phyloP scores from a whole-genome alignment of 2,329 filamentous ascomycete species.

The Neonectria sp. region DNA sequence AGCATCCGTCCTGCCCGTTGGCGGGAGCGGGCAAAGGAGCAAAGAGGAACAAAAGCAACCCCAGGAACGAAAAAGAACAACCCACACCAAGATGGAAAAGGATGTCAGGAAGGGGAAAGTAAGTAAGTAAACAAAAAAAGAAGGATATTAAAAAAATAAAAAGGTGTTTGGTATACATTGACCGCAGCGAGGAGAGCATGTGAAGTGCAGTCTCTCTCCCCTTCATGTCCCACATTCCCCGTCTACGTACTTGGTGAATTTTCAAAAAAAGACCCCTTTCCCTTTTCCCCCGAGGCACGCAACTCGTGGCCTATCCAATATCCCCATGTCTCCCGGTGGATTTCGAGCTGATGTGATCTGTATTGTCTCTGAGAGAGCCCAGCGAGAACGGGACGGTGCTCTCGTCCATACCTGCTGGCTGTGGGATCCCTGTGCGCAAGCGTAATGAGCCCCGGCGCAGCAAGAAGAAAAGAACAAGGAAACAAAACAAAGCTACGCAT shows the following conservation, averaged over 20 bases:
- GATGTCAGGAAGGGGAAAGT: background rate
- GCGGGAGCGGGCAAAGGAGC: background rate
- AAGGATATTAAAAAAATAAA: background rate
- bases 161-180: background rate
- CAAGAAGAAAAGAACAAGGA: background rate
- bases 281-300: background rate
- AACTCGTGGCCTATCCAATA: background rate
- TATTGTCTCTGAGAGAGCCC: background rate
- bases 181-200: background rate
- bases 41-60: background rate
- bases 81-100: background rate
- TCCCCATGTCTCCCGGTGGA: background rate
- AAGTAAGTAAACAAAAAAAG: background rate
- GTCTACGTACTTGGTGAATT: too few species aligned
- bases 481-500: background rate
- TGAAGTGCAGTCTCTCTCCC: background rate
- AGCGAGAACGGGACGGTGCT: background rate
- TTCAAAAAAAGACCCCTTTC: background rate
- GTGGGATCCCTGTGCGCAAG: background rate
- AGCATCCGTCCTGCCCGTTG: background rate
- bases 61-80: background rate
- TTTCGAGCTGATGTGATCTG: background rate
- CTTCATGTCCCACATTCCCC: background rate
- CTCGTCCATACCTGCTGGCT: background rate
- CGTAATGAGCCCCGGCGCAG: too few species aligned